Percentiles rank a stretch among this genome's conserved stretches.
phyloP scores from a whole-genome alignment of 805 yeast species.

The Cyberlindnera japonica region DNA sequence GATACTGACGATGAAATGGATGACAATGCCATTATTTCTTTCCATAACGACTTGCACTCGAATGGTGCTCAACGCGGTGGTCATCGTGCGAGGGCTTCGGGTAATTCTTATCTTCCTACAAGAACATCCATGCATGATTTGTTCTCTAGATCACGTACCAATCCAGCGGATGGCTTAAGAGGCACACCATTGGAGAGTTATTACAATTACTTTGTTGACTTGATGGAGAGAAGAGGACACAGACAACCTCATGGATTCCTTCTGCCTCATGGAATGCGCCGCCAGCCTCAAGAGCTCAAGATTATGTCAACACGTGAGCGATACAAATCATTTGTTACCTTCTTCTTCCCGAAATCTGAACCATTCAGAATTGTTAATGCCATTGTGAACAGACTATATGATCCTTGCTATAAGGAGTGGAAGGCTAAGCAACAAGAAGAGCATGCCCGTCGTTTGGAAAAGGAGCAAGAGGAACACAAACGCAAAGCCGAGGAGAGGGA shows the following conservation, averaged over 20 bases:
- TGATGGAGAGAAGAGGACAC: slow-evolving; percentile 8
- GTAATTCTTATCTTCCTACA: no score
- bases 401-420: slow-evolving; percentile 42
- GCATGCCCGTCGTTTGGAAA: slow-evolving; percentile 7
- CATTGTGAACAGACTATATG: slow-evolving; percentile 46
- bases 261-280: no score
- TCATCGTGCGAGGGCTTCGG: no score
- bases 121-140: no score
- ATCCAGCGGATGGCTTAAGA: not conserved
- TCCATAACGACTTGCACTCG: not conserved
- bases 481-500: slow-evolving; percentile 24
- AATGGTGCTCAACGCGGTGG: not conserved
- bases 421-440: slow-evolving; percentile 20
- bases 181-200: slow-evolving; percentile 6
- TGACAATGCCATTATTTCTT: not conserved
- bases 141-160: no score
- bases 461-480: slow-evolving; percentile 28
- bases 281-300: slow-evolving; percentile 15
- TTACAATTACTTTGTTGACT: slow-evolving; percentile 13
- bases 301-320: slow-evolving; percentile 52
- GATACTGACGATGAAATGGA: slow-evolving; percentile 6
- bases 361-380: slow-evolving; percentile 36
- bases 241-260: no score
- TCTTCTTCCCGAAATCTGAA: slow-evolving; percentile 45
- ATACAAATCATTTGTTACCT: slow-evolving; percentile 58